Evolutionary conservation across 768 basidiomycete species (phyloP), one percentile per base, ranked within the genome.

Genomic region (Amanita muscaria): DNA sequence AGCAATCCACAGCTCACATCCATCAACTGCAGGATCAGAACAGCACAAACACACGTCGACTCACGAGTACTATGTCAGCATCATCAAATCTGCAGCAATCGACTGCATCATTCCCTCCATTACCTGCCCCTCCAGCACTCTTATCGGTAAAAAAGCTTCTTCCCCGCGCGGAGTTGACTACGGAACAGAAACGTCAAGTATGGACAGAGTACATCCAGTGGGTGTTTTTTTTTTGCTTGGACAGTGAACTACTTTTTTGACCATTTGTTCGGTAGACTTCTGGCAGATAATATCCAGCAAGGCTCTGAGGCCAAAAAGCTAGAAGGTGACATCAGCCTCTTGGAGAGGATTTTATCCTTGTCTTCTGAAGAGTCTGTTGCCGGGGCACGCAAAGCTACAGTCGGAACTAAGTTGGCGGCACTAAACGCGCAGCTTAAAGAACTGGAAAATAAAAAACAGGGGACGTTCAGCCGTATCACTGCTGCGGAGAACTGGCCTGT

Each of bases 401-500:
- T 56, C 10, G 37, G 48, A 8, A 34, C 38, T 9, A 51, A 59
- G 23, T 43, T 54, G n/a, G 41, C 38, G 4, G 27, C 45, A 5
- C 54, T 64, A 9, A 51, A 59, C 21, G 25, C 45, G 4, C 48
- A 51, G 27, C 49, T 44, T 40, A 55, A 57, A n/a, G 53, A 55
- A n/a, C n/a, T n/a, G 1, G 51, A 46, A 25, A 52, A 50, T 30
- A 54, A 51, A 14, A 48, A 37, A 1, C 42, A 59, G 8, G 51
- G 54, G 2, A 45, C 47, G 4, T 19, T 63, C 29, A 32, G 18
- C 3, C 42, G 36, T 3, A 52, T 65, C 31, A 48, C 47, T 19
- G 55, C 57, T 9, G 39, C 53, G n/a, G 51, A 60, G 12, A 57
- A 48, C 40, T 64, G 64, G 64, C 63, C 63, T 1, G 53, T 57